These are phyloP conservation scores for Trichoderma gracile DNA, from an alignment of 2,329 filamentous ascomycete species.

Conservation along the genomic window DNA sequence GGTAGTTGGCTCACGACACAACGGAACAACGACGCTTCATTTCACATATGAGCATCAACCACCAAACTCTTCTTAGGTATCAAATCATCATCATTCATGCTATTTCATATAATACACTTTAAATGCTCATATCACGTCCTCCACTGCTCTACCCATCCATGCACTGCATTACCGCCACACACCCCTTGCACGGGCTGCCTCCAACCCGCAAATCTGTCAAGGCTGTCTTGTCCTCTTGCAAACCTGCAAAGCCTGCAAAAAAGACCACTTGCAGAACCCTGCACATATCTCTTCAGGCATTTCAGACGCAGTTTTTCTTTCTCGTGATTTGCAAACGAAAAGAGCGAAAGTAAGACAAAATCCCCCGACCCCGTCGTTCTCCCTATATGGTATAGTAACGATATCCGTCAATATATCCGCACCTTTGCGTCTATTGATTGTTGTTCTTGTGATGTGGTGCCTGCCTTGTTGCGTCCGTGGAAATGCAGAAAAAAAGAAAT, in stretches of 20 bases:
- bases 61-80: background rate
- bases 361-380: background rate
- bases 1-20: too few species aligned
- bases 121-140: constrained; percentile 8
- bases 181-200: constrained; percentile 7
- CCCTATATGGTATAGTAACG: constrained; percentile 5
- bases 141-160: background rate
- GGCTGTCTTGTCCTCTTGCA: constrained; percentile 12
- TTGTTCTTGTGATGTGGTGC: constrained; percentile 24
- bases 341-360: background rate
- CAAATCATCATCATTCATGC: constrained; percentile 26
- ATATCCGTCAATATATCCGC: background rate
- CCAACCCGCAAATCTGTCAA: background rate
- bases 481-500: background rate
- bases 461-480: constrained; percentile 25
- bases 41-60: background rate
- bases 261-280: background rate
- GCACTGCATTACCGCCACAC: constrained; percentile 20
- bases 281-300: background rate
- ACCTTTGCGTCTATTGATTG: constrained; percentile 22
- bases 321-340: background rate
- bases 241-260: background rate
- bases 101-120: constrained; percentile 23
- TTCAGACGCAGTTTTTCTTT: background rate
- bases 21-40: background rate